phyloP scores from a whole-genome alignment of 495 filamentous ascomycete genomes.

The Talaromyces adpressus region DNA sequence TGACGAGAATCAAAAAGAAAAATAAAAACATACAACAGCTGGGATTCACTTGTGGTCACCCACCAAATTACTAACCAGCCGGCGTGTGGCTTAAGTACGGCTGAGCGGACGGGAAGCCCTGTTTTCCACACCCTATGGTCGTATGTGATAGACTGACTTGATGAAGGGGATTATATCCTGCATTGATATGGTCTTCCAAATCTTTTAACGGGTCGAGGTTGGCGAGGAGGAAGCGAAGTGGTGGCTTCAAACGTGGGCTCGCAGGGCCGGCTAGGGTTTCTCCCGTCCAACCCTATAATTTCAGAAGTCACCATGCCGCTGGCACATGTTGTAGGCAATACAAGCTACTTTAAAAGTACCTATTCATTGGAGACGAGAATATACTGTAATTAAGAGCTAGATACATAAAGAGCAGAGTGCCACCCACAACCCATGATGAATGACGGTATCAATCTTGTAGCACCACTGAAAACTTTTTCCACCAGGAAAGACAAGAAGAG shows the following conservation, averaged over 20 bases:
- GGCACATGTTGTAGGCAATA: neutral
- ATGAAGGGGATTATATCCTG: neutral
- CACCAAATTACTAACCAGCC: neutral
- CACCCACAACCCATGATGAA: neutral
- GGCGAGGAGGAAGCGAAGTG: neutral
- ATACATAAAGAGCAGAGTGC: neutral
- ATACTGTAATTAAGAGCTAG: neutral
- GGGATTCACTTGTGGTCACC: neutral
- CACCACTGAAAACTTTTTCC: neutral
- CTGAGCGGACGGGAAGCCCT: neutral
- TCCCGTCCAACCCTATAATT: neutral
- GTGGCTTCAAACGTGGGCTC: neutral
- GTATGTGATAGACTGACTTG: neutral
- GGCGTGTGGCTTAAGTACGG: neutral
- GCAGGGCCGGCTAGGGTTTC: neutral
- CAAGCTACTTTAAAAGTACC: too few relatives aligned
- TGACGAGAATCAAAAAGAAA: neutral
- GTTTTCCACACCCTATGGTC: neutral
- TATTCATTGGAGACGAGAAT: neutral
- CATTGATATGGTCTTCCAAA: neutral
- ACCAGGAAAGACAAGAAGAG: neutral
- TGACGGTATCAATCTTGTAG: neutral
- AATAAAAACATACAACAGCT: neutral
- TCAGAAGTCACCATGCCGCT: neutral
- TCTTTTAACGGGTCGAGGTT: neutral